Conservation (phyloP, 148 eudicot genomes). For the Limonium bicolor region DNA sequence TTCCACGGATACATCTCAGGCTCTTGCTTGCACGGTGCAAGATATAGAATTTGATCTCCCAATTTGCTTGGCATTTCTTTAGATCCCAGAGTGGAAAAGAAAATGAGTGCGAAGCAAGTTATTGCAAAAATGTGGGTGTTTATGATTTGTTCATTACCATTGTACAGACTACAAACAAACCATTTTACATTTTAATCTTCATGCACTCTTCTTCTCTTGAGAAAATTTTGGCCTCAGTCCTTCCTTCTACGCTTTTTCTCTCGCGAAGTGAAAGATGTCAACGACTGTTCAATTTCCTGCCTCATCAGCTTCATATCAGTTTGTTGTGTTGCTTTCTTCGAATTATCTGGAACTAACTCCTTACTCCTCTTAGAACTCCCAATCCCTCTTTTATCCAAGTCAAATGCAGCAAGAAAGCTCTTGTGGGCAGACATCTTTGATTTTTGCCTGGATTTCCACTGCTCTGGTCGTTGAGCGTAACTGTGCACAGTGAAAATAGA, state of each 20-base stretch:
- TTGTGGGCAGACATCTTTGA: constrained; percentile 60
- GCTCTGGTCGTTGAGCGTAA: constrained; percentile 60
- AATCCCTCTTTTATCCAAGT: constrained; percentile 19
- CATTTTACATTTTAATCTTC: neutral
- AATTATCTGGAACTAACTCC: constrained; percentile 21
- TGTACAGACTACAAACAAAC: neutral
- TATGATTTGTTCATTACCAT: neutral
- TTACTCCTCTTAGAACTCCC: constrained; percentile 10
- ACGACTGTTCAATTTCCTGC: constrained; percentile 47
- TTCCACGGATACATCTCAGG: too few relatives aligned
- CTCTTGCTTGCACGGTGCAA: too few relatives aligned
- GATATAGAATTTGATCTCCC: too few relatives aligned
- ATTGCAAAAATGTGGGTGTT: too few relatives aligned
- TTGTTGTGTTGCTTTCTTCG: constrained; percentile 28
- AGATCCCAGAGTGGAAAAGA: too few relatives aligned
- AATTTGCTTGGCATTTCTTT: too few relatives aligned
- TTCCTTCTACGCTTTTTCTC: constrained; percentile 19
- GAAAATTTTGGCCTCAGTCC: constrained; percentile 3
- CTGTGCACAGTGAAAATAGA: constrained; percentile 20
- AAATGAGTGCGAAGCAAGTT: neutral
- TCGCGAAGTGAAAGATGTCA: constrained; percentile 20
- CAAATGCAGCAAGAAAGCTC: constrained; percentile 46
- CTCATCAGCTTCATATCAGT: constrained; percentile 55
- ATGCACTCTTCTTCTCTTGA: constrained; percentile 4
- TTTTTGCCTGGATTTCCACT: constrained; percentile 72